Base-by-base conservation (phyloP, 1,284 basidiomycete species). In the Ganoderma leucocontextum region DNA sequence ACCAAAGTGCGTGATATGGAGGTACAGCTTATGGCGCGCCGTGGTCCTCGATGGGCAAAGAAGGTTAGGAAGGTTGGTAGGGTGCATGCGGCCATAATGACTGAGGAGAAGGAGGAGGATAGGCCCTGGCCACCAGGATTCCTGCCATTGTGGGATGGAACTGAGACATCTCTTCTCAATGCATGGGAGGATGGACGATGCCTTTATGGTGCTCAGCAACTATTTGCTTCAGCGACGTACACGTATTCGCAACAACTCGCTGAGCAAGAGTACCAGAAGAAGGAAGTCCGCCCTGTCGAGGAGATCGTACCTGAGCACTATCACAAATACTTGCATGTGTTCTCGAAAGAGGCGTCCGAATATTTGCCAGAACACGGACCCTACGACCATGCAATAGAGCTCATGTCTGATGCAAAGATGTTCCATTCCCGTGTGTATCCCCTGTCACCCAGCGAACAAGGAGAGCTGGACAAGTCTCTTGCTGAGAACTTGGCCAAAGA, bases 401-500 rank as follows among this genome's bases (percentile, higher is more conserved):
- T 71, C 0, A 4, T 36, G 1, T 63, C 66, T 4, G 63, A 57
- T 17, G 55, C 55, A 1, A 36, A 63, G 55, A 60, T 63, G 36
- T 65, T 59, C 44, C 35, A 38, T 33, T 42, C 55, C 6, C 62
- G 60, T 33, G 17, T 67, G 15, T 70, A 68, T 38, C 61, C 66
- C 8, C 17, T 71, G 47, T 47, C 39, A 4, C 49, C 15, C 2
- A 36, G 60, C 0, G 25, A 68, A 19, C 53, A 65, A 36, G 33
- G 22, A 0, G 60, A 53, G 25, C 57, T 70, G 17, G 49, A 67
- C 44, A 33, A 60, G 41, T 81, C 77, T 68, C n/a, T 81, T 2
- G 67, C 78, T 9, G 78, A 81, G 41, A 80, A 80, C 62, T 73
- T 81, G 0, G 19, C 52, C 4, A 73, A 53, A 12, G 72, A 76